These are phyloP conservation scores for Omphalea diandra DNA, from an alignment of 441 rosid genomes.

Conservation along the genomic window DNA sequence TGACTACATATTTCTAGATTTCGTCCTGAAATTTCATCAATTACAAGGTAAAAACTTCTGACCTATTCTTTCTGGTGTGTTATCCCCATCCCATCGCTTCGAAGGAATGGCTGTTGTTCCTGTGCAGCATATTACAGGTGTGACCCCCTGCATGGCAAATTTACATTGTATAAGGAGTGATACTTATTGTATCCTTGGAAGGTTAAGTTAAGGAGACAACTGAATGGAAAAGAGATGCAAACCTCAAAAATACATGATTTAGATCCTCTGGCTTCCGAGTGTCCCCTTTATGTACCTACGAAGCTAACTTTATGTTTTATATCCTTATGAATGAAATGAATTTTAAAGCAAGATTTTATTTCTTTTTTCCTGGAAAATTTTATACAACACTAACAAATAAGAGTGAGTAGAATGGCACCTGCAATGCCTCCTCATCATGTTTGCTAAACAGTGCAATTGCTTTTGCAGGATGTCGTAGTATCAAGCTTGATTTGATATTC, in stretches of 20 bases:
- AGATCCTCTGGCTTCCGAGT: conserved; percentile 65
- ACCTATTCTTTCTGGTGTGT: conserved; percentile 96
- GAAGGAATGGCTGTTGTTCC: conserved; percentile 98
- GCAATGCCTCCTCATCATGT: conserved; percentile 61
- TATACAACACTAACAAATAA: conserved; percentile 2
- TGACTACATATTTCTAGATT: neutral
- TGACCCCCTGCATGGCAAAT: conserved; percentile 57
- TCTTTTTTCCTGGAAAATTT: neutral
- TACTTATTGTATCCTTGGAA: conserved; percentile 1
- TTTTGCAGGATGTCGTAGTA: conserved; percentile 73
- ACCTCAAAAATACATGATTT: conserved; percentile 74
- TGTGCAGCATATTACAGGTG: conserved; percentile 88
- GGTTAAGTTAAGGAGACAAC: neutral
- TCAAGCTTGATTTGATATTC: conserved; percentile 59
- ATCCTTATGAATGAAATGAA: conserved; percentile 14
- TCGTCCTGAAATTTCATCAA: neutral
- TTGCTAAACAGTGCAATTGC: conserved; percentile 62
- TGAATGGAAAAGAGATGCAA: conserved; percentile 10
- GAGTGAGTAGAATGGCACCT: conserved; percentile 39
- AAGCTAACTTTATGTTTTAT: conserved; percentile 25
- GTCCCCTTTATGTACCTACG: conserved; percentile 70
- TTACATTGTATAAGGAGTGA: neutral
- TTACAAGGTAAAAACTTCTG: conserved; percentile 23
- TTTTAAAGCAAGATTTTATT: conserved; percentile 15
- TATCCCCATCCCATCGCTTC: conserved; percentile 84